Conservation (phyloP, 108 stramenopile genomes). For the Chaetoceros tenuissimus region DNA sequence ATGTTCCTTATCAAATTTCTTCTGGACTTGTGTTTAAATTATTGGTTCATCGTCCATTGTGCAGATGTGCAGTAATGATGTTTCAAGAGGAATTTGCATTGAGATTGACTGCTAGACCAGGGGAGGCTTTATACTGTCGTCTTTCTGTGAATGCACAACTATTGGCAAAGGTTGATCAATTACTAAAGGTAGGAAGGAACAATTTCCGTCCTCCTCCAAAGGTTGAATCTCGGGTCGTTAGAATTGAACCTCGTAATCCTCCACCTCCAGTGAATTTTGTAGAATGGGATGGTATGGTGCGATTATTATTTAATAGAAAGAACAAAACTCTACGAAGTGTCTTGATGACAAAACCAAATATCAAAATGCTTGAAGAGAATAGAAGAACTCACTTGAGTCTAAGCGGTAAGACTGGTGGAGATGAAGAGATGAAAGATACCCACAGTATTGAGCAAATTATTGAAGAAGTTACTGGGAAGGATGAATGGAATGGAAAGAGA, state of each 20-base stretch:
- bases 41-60: constrained; percentile 89
- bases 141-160: constrained; percentile 97
- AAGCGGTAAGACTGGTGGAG: constrained; percentile 14
- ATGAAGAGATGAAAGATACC: constrained; percentile 7
- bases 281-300: constrained; percentile 99
- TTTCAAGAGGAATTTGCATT: constrained; percentile 98
- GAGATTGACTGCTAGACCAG: constrained; percentile 88
- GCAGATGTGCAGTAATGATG: constrained; percentile 99
- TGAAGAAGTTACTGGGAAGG: constrained; percentile 68
- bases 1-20: constrained; percentile 98
- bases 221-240: constrained; percentile 81
- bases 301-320: constrained; percentile 85
- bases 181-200: constrained; percentile 93
- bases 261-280: constrained; percentile 96
- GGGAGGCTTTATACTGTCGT: constrained; percentile 94
- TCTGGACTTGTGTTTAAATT: constrained; percentile 94
- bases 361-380: constrained; percentile 88
- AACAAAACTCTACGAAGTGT: constrained; percentile 86
- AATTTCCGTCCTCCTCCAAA: constrained; percentile 99
- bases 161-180: constrained; percentile 94
- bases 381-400: constrained; percentile 67
- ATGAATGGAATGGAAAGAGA: constrained; percentile 76
- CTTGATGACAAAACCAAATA: constrained; percentile 67
- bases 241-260: constrained; percentile 93
- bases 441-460: constrained; percentile 51